Percentiles rank a stretch among this genome's conserved stretches.
phyloP scores from a whole-genome alignment of 2,329 filamentous ascomycete species.

The Fusarium buxicola region DNA sequence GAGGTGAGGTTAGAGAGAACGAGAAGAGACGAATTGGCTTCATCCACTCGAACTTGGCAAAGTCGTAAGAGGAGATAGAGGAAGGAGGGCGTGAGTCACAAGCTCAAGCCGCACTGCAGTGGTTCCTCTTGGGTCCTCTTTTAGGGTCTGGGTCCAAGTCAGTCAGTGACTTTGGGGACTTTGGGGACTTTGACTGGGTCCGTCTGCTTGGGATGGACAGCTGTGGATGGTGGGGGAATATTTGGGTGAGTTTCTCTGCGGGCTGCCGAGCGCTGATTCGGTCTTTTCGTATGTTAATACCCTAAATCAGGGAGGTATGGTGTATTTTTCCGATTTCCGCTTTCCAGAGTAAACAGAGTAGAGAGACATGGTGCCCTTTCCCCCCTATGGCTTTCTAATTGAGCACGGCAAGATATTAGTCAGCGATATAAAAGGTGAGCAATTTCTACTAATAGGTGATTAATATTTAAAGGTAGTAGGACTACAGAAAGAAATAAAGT shows the following conservation, averaged over 20 bases:
- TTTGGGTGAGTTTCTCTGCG: constrained; percentile 34
- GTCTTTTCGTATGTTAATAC: constrained; percentile 32
- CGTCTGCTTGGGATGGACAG: constrained; percentile 25
- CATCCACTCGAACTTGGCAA: constrained; percentile 43
- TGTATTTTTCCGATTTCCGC: constrained; percentile 4
- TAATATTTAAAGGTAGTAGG: too few species aligned
- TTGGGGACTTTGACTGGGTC: constrained; percentile 14
- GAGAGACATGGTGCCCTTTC: neutral
- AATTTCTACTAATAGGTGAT: too few species aligned
- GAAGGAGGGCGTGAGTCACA: constrained; percentile 46
- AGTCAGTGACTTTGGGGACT: constrained; percentile 11
- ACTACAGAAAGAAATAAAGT: too few species aligned
- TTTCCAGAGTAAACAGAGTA: constrained; percentile 8
- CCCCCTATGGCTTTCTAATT: too few species aligned
- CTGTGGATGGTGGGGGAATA: constrained; percentile 42
- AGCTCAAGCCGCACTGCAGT: constrained; percentile 32
- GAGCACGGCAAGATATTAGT: neutral
- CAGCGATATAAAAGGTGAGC: too few species aligned
- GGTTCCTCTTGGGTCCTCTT: constrained; percentile 14
- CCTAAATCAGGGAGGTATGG: constrained; percentile 27
- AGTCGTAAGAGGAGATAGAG: constrained; percentile 31
- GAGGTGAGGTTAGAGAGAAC: constrained; percentile 31
- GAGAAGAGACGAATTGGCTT: constrained; percentile 45
- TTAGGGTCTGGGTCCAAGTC: neutral
- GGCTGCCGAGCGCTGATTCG: constrained; percentile 42